Base-by-base conservation (phyloP, 176 grass and related monocot species). In the Cenchrus purpureus region DNA sequence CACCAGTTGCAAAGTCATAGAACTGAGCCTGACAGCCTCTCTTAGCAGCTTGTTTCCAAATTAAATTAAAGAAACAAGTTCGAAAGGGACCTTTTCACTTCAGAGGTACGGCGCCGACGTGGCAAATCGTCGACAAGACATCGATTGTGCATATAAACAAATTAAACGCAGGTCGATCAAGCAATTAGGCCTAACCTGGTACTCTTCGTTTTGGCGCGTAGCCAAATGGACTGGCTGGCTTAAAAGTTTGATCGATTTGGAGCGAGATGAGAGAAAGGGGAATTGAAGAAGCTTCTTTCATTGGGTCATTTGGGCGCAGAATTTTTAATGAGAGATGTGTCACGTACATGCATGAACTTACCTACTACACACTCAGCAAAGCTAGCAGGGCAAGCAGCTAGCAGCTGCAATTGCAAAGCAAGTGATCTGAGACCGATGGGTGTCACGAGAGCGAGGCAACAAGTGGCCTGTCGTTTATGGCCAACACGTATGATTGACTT, bases 401-500 rank as follows among this genome's bases (percentile, higher is more conserved):
- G 20, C 13, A 74, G 53, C 10, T 45, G 64, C 40, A 45, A n/a
- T 44, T 17, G 64, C 64, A 55, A 80, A 43, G 78, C 78, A 80
- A 49, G 14, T 63, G 58, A 76, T 25, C 22, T 25, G 73, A 67
- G 79, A 15, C 22, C 3, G 64, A 68, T 68, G 11, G 12, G 2
- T 32, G 29, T 50, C 22, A 53, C 13, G 49, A 74, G 71, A 71
- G 69, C 44, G 48, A 12, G 52, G 71, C 52, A 79, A 74, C 78
- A 81, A 66, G 71, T 73, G 68, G 84, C 84, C 6, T 0, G 5
- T 16, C 73, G 78, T 68, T 87, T 76, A 76, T 87, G 85, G 60
- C 58, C 50, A 68, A 82, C 78, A 87, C 78, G 85, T 87, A 82
- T 76, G 84, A 69, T 79, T 86, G 84, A 85, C 73, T 58, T 68